Evolutionary conservation across 805 yeast species (phyloP).

Genomic region (Metschnikowia lunata): DNA sequence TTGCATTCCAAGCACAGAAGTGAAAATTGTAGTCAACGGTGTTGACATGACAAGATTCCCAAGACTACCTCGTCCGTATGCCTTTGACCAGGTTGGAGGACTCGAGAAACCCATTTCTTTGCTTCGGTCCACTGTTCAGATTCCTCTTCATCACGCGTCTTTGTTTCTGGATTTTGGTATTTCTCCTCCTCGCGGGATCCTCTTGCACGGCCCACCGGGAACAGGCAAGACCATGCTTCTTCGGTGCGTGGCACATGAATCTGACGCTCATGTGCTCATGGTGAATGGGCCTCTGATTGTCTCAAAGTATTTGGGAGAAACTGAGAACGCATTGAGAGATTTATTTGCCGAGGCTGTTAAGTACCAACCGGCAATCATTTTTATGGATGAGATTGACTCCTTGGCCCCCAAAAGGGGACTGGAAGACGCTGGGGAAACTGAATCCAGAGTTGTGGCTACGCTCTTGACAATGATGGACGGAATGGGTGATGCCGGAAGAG

Average conservation of each 20-base stretch:
- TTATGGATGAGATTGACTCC: slow-evolving; percentile 93
- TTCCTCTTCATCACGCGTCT: slow-evolving; percentile 76
- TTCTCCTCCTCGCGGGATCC: slow-evolving; percentile 88
- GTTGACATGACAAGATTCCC: slow-evolving; percentile 32
- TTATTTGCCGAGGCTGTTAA: slow-evolving; percentile 79
- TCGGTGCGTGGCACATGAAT: slow-evolving; percentile 73
- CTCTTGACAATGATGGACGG: slow-evolving; percentile 79
- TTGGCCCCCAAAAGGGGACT: slow-evolving; percentile 78
- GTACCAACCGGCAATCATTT: slow-evolving; percentile 82
- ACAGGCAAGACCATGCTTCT: slow-evolving; percentile 92
- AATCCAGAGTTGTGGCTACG: slow-evolving; percentile 86
- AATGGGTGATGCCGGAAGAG: slow-evolving; percentile 57
- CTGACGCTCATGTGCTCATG: slow-evolving; percentile 76
- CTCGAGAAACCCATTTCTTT: slow-evolving; percentile 55
- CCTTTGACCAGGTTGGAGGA: slow-evolving; percentile 73
- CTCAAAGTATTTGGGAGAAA: slow-evolving; percentile 90
- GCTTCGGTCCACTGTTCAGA: slow-evolving; percentile 63
- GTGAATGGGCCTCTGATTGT: slow-evolving; percentile 90
- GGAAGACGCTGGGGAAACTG: slow-evolving; percentile 89
- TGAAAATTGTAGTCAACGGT: slow-evolving; percentile 5
- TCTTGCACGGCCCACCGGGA: slow-evolving; percentile 95
- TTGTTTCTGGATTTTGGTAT: slow-evolving; percentile 82
- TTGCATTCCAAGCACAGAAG: slow-evolving; percentile 28
- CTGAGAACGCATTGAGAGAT: slow-evolving; percentile 79
- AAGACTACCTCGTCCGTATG: slow-evolving; percentile 37